Evolutionary conservation across 2,329 filamentous ascomycete species (phyloP), one percentile per base, ranked within the genome.

Genomic region (Penicillium polonicum): DNA sequence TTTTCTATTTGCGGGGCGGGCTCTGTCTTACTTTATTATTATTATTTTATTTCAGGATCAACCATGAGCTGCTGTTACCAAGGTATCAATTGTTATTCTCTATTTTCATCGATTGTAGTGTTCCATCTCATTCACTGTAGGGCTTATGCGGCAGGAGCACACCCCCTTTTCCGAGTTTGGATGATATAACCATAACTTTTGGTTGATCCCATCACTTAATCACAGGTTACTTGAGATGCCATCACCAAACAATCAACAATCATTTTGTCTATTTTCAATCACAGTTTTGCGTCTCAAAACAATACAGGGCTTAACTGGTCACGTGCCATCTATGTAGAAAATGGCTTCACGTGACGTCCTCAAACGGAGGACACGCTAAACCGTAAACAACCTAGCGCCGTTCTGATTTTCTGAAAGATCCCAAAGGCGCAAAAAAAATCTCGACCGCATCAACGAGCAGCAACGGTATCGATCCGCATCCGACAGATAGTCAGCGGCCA

Each of bases 321-420:
- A 73, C 65, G 72, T 75, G 73, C 69, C 25, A 59, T 67, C 58
- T 65, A 64, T 65, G 19, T 33, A 33, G 23, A 25, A 21, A 23
- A 5, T 1, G 1, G 1, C 0, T 23, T 48, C 67, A 72, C 69
- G 70, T 69, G 68, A 62, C 4, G 13, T 46, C 38, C 55, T 58
- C 63, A 59, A 63, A 62, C 66, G 66, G 62, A 54, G 44, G 21
- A 53, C 15, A 41, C 52, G 45, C 73, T 75, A 74, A 51, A 58
- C 61, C 2, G 0, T 35, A 53, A 33, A 21, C 1, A 58, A 61
- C n/a, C 60, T 75, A 75, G 73, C 66, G 68, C 52, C 7, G 45
- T 68, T 68, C 67, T 71, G 67, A 72, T 74, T 75, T 74, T 74
- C 72, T 61, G 70, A 73, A 72, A 72, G 70, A 72, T 71, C 70